Conservation (phyloP, 805 yeast species). For the Candida cerambycidarum region DNA sequence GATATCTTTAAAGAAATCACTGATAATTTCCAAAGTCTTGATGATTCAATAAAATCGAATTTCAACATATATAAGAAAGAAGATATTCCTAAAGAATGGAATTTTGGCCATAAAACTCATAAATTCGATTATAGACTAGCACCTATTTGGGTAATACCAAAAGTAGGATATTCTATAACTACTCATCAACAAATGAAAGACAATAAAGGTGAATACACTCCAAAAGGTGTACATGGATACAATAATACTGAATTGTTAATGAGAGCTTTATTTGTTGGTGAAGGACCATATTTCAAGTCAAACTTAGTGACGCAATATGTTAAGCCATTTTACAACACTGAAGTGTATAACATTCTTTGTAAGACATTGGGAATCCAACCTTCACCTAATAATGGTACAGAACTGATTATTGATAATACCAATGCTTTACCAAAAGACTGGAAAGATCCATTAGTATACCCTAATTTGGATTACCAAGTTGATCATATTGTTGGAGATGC, state of each 20-base stretch:
- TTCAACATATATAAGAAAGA: conserved; percentile 54
- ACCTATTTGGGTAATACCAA: conserved; percentile 83
- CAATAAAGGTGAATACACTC: conserved; percentile 50
- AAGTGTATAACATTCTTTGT: conserved; percentile 74
- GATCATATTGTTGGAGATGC: conserved; percentile 48
- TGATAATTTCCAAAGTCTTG: conserved; percentile 17
- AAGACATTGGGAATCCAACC: conserved; percentile 54
- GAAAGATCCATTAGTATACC: conserved; percentile 49
- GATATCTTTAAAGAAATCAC: conserved; percentile 48
- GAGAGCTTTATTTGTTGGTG: conserved; percentile 78
- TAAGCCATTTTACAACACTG: conserved; percentile 68
- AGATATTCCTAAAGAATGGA: conserved; percentile 52
- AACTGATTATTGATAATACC: conserved; percentile 18
- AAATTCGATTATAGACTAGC: conserved; percentile 65
- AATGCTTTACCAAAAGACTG: conserved; percentile 42
- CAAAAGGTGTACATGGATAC: conserved; percentile 84
- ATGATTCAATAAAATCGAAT: conserved; percentile 18
- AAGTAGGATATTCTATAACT: conserved; percentile 74
- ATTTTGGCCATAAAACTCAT: conserved; percentile 51
- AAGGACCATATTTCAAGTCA: conserved; percentile 72
- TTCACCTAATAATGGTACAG: conserved; percentile 59
- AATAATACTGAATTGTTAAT: conserved; percentile 72
- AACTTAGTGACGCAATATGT: conserved; percentile 32
- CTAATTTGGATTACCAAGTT: conserved; percentile 47
- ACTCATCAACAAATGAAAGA: conserved; percentile 57